Conservation (phyloP, 768 basidiomycete genomes). For the Boletus bicolor region DNA sequence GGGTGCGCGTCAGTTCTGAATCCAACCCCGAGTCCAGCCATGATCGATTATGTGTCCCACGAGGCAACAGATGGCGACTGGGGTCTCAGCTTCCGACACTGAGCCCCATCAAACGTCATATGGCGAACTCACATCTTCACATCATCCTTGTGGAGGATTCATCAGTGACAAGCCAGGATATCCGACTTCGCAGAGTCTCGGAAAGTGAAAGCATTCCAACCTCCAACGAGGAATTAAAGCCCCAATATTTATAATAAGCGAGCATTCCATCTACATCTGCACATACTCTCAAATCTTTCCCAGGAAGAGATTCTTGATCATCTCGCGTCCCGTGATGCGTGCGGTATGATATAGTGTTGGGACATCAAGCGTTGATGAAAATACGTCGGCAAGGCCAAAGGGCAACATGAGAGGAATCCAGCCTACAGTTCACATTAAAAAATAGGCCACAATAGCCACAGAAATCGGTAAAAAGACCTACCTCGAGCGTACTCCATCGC, state of each 20-base stretch:
- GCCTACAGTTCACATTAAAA: slow-evolving; percentile 44
- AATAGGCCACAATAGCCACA: neutral
- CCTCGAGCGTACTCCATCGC: slow-evolving; percentile 94
- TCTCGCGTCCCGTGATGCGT: slow-evolving; percentile 79
- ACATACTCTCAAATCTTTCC: slow-evolving; percentile 68
- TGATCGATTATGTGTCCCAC: neutral
- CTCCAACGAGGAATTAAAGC: neutral
- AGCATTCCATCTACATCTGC: neutral
- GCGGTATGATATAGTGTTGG: slow-evolving; percentile 77
- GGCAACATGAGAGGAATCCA: slow-evolving; percentile 98
- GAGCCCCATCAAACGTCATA: neutral
- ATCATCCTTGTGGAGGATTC: too few relatives aligned
- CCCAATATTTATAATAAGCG: neutral
- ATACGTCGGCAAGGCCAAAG: slow-evolving; percentile 82
- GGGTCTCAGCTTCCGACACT: neutral
- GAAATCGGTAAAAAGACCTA: slow-evolving; percentile 32
- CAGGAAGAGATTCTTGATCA: slow-evolving; percentile 71
- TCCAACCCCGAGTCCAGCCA: neutral
- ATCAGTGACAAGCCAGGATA: neutral
- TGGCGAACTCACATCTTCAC: neutral
- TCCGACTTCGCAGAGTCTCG: neutral
- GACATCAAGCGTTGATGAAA: slow-evolving; percentile 88
- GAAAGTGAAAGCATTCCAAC: neutral
- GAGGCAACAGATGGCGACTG: neutral
- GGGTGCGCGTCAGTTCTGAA: neutral